Evolutionary conservation across 164 flowering plant species (phyloP), one percentile per base, ranked within the genome.

Genomic region (Berberis thunbergii): DNA sequence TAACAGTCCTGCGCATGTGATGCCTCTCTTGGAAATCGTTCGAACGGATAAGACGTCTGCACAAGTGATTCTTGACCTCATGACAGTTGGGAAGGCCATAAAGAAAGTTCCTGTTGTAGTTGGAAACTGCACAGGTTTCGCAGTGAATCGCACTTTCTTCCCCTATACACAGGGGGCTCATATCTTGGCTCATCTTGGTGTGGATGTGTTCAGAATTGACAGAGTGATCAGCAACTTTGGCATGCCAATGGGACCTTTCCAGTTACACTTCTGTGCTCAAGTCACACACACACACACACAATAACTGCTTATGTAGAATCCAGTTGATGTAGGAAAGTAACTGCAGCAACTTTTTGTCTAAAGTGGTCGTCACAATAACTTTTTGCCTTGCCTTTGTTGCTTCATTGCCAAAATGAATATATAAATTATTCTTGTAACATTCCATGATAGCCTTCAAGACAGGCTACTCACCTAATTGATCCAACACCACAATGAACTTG

Each of bases 121-220:
- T 54, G 87, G 97, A 64, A 95, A 89, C 73, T 95, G 97, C 84
- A 87, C 88, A 45, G 99, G 97, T 41, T 95, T 95, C 84, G 97
- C 96, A 41, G 99, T 95, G 52, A 95, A 95, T 62, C 78, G 97
- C 7, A 73, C 96, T 12, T 95, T 95, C 84, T 95, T 95, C 69
- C 97, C 99, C 10, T 95, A 95, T 55, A 0, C 81, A 8, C 96
- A 91, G 78, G 77, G 88, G 58, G 87, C 97, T 65, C 87, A 82
- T 54, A 9, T 87, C 43, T 67, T 95, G 80, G 81, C 74, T 59
- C 67, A 83, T 71, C 71, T 91, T 53, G 99, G 99, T 12, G 92
- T 89, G 68, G 96, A 95, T 53, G 55, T 82, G 39, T 95, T 91
- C 86, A 83, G 96, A 72, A 78, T 95, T 69, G 99, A 95, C 82